Evolutionary conservation across 805 yeast genomes (phyloP).

Genomic region (Saccharomycopsis schoenii): DNA sequence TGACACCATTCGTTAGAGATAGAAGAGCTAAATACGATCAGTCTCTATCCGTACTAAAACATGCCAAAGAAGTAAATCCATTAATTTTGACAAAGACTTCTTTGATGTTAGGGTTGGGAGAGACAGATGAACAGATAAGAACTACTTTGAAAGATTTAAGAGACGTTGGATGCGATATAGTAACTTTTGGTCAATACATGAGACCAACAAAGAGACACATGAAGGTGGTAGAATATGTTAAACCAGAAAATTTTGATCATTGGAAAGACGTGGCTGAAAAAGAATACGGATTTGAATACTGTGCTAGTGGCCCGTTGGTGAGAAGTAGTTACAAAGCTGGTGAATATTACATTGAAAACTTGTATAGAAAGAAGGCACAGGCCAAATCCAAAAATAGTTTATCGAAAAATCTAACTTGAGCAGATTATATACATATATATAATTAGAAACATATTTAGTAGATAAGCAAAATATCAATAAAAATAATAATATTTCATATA

Average conservation of each 20-base stretch:
- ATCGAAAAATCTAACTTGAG: too few species aligned
- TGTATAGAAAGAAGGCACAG: constrained; percentile 53
- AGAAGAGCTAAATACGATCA: constrained; percentile 94
- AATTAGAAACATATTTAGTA: too few species aligned
- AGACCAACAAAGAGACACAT: constrained; percentile 97
- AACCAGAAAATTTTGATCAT: constrained; percentile 87
- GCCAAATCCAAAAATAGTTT: background rate
- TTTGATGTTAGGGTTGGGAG: constrained; percentile 94
- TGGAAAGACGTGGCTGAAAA: constrained; percentile 79
- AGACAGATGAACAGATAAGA: constrained; percentile 79
- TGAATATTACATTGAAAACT: constrained; percentile 92
- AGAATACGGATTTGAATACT: constrained; percentile 86
- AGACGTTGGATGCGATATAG: constrained; percentile 75
- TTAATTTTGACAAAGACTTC: constrained; percentile 84
- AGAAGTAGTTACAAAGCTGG: constrained; percentile 98
- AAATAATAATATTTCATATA: too few species aligned
- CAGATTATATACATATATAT: too few species aligned
- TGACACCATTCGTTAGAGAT: constrained; percentile 93
- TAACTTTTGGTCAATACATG: constrained; percentile 98
- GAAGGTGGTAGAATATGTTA: constrained; percentile 93
- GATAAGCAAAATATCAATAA: too few species aligned
- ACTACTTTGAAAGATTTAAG: constrained; percentile 72
- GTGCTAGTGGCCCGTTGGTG: constrained; percentile 96
- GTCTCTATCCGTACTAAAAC: constrained; percentile 62
- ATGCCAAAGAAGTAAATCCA: constrained; percentile 74